Evolutionary conservation across 2,329 filamentous ascomycete species (phyloP).

Genomic region (Exophiala xenobiotica): DNA sequence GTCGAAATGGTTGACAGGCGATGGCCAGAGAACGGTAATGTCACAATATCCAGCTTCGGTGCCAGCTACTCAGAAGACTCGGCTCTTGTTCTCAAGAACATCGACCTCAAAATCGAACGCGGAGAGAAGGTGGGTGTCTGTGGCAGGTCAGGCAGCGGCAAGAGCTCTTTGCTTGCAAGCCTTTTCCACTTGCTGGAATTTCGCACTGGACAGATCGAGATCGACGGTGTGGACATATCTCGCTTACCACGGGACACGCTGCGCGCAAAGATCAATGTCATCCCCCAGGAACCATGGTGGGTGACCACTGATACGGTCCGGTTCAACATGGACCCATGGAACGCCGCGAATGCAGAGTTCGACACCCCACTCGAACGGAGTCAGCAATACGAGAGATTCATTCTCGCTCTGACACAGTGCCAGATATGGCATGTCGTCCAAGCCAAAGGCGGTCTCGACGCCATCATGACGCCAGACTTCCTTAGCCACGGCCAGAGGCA

Average conservation of each 20-base stretch:
- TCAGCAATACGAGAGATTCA: slow-evolving; percentile 35
- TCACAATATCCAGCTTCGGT: slow-evolving; percentile 26
- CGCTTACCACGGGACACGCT: slow-evolving; percentile 25
- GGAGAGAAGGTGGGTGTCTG: slow-evolving; percentile 39
- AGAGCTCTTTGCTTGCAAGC: slow-evolving; percentile 33
- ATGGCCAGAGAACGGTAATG: slow-evolving; percentile 32
- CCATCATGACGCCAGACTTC: slow-evolving; percentile 49
- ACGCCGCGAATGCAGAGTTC: background rate
- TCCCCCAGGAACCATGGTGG: slow-evolving; percentile 33
- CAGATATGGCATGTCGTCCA: slow-evolving; percentile 39
- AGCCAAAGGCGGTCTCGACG: slow-evolving; percentile 42
- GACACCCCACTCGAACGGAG: background rate
- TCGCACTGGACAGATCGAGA: slow-evolving; percentile 27
- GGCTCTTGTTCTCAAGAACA: slow-evolving; percentile 30
- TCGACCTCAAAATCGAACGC: slow-evolving; percentile 31
- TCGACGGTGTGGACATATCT: slow-evolving; percentile 33
- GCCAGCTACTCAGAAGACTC: slow-evolving; percentile 26
- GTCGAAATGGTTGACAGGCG: slow-evolving; percentile 10
- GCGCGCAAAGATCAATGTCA: slow-evolving; percentile 32
- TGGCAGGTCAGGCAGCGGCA: slow-evolving; percentile 37
- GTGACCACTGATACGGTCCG: slow-evolving; percentile 31
- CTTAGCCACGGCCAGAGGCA: slow-evolving; percentile 63
- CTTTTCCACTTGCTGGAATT: slow-evolving; percentile 34
- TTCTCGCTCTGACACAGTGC: slow-evolving; percentile 40
- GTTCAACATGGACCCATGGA: slow-evolving; percentile 40